Evolutionary conservation across 1,284 basidiomycete genomes (phyloP).

Genomic region (Cryptococcus hybrid): DNA sequence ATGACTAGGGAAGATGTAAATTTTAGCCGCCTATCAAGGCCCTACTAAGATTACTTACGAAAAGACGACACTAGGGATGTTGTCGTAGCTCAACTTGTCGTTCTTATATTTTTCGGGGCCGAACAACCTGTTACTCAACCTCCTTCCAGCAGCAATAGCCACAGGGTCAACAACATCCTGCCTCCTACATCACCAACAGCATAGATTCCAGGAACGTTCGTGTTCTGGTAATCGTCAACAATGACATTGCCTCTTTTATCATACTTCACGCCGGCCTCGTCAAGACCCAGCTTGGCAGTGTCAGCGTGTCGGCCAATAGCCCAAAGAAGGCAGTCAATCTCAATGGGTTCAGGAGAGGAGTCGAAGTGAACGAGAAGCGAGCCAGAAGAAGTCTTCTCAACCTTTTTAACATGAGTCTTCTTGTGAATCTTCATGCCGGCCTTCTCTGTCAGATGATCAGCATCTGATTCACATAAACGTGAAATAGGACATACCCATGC

Average conservation of each 20-base stretch:
- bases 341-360: constrained; percentile 65
- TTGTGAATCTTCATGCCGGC: constrained; percentile 87
- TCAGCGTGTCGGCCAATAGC: constrained; percentile 87
- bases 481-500: neutral
- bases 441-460: constrained; percentile 55
- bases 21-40: neutral
- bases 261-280: constrained; percentile 72
- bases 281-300: constrained; percentile 75
- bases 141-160: constrained; percentile 91
- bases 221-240: constrained; percentile 90
- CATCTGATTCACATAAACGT: constrained; percentile 2
- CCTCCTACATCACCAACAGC: constrained; percentile 92
- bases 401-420: constrained; percentile 68
- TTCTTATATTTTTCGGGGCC: constrained; percentile 79
- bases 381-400: constrained; percentile 66
- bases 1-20: constrained; percentile 58
- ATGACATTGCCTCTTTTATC: constrained; percentile 76
- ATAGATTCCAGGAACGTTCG: constrained; percentile 68
- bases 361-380: constrained; percentile 68
- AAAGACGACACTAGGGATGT: constrained; percentile 94
- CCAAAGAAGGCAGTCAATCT: constrained; percentile 89
- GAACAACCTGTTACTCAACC: constrained; percentile 85
- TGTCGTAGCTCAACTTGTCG: constrained; percentile 83
- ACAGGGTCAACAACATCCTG: constrained; percentile 92
- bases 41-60: constrained; percentile 59